These are phyloP conservation scores for Coemansia sp. DNA, from an alignment of 192 early-diverging fungal genomes.

Conservation along the genomic window DNA sequence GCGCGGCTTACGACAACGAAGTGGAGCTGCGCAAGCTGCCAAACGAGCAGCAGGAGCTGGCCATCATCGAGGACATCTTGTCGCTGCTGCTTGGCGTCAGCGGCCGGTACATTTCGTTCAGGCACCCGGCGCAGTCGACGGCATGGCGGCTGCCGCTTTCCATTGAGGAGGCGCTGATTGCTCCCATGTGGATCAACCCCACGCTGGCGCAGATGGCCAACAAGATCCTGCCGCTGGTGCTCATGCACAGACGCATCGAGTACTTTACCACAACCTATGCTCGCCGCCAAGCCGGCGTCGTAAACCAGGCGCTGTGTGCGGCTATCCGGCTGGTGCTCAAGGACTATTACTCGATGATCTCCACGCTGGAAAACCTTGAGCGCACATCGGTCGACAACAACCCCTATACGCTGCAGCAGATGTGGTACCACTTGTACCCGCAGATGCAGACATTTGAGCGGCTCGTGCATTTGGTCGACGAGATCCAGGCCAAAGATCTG, in stretches of 20 bases:
- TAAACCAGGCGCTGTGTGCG: conserved; percentile 87
- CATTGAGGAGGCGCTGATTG: conserved; percentile 45
- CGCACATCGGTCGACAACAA: conserved; percentile 52
- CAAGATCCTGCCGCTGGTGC: conserved; percentile 75
- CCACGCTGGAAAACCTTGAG: conserved; percentile 86
- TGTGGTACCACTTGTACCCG: conserved; percentile 88
- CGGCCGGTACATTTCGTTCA: conserved; percentile 65
- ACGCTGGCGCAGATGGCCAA: conserved; percentile 67
- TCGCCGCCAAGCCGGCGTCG: conserved; percentile 75
- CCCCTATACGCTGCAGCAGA: conserved; percentile 85
- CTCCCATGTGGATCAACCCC: conserved; percentile 53
- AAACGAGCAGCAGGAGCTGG: conserved; percentile 68
- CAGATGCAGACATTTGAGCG: conserved; percentile 60
- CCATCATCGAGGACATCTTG: conserved; percentile 85
- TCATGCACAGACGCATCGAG: conserved; percentile 70
- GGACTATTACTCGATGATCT: conserved; percentile 81
- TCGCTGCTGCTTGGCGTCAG: conserved; percentile 87
- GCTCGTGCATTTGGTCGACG: conserved; percentile 54
- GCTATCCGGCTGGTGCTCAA: conserved; percentile 73
- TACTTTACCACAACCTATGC: conserved; percentile 75
- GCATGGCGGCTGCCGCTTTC: conserved; percentile 48
- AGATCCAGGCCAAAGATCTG: conserved; percentile 44
- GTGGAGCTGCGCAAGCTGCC: conserved; percentile 42
- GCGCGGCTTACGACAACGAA: conserved; percentile 27
- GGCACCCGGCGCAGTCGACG: conserved; percentile 27